Conservation (phyloP, 2,329 filamentous ascomycete genomes). For the Bipolaris bicolor region DNA sequence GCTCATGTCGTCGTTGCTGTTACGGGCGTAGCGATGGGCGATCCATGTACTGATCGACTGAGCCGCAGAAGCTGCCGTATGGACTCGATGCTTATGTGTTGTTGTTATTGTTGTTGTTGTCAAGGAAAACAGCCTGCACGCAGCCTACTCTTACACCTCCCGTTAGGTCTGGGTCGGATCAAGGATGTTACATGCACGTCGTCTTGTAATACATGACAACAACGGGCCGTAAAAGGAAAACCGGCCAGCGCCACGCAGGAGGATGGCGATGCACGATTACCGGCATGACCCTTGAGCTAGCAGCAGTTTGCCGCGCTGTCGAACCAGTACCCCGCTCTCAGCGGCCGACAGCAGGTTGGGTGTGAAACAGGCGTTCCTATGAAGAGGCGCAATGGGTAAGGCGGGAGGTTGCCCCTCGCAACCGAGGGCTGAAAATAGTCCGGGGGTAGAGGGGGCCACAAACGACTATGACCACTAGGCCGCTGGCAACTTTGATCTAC, state of each 20-base stretch:
- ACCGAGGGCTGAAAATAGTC: conserved; percentile 33
- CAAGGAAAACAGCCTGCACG: no score
- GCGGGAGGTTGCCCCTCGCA: conserved; percentile 29
- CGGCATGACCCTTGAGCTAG: conserved; percentile 14
- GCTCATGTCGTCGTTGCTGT: no score
- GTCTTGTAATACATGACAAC: background rate
- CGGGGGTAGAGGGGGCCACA: conserved; percentile 1
- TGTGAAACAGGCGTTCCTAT: conserved; percentile 34
- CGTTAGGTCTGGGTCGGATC: no score
- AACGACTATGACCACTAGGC: conserved; percentile 27
- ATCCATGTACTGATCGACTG: no score
- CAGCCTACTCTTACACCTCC: no score
- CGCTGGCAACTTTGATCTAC: conserved; percentile 24
- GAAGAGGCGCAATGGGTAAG: conserved; percentile 20
- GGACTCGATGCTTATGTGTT: no score
- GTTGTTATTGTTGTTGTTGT: no score
- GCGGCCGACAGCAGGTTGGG: conserved; percentile 39
- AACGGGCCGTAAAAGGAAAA: background rate
- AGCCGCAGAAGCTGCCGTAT: no score
- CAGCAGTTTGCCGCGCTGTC: conserved; percentile 7
- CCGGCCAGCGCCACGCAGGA: conserved; percentile 42
- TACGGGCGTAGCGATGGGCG: no score
- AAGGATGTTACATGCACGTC: no score
- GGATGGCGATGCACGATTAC: conserved; percentile 2
- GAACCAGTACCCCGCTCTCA: conserved; percentile 13